Conservation (phyloP, 768 basidiomycete genomes). For the Mycena vitilis region DNA sequence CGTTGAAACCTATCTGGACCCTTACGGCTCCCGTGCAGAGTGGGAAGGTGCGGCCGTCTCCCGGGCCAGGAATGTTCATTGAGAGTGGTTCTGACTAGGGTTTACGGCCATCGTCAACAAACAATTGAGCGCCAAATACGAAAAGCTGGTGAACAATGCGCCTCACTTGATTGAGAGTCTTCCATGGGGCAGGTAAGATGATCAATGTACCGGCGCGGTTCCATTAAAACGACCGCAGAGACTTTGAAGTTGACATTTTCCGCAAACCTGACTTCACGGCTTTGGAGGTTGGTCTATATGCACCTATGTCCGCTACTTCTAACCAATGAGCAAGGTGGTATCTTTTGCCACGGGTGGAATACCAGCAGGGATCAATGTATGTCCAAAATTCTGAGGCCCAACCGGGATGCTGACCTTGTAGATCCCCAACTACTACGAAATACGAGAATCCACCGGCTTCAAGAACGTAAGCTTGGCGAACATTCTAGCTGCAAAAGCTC, state of each 20-base stretch:
- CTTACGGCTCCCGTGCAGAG: conserved; percentile 91
- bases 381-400: conserved; percentile 1
- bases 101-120: conserved; percentile 93
- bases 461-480: conserved; percentile 93
- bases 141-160: conserved; percentile 78
- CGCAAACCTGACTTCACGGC: conserved; percentile 91
- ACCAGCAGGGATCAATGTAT: conserved; percentile 83
- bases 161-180: conserved; percentile 76
- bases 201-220: no score
- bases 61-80: conserved; percentile 15
- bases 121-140: conserved; percentile 83
- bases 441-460: conserved; percentile 85
- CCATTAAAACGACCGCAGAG: conserved; percentile 45
- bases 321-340: not conserved
- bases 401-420: conserved; percentile 39
- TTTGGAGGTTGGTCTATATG: conserved; percentile 57
- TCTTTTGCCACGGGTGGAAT: conserved; percentile 61
- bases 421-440: conserved; percentile 89
- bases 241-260: conserved; percentile 78
- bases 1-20: conserved; percentile 89
- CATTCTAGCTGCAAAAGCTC: conserved; percentile 88
- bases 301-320: not conserved
- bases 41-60: conserved; percentile 76
- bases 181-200: no score
- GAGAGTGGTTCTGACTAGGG: conserved; percentile 53